These are phyloP conservation scores for Avena insularis DNA, from an alignment of 176 grass and related monocot species.

Conservation along the genomic window DNA sequence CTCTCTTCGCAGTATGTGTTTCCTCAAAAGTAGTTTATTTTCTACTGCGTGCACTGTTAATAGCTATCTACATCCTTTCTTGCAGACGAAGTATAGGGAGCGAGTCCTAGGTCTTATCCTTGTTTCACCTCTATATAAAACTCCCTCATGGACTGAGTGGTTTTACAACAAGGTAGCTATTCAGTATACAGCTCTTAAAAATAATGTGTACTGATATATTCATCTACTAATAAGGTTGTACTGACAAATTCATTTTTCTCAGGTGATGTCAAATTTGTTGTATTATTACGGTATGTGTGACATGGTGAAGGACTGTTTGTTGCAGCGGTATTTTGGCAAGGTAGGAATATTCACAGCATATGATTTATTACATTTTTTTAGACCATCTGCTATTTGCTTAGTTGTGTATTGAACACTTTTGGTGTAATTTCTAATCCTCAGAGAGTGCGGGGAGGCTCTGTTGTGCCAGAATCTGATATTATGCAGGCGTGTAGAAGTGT, in stretches of 20 bases:
- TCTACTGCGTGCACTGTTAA: constrained; percentile 24
- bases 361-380: neutral
- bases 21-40: constrained; percentile 42
- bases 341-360: constrained; percentile 43
- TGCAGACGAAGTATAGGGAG: constrained; percentile 85
- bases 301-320: constrained; percentile 83
- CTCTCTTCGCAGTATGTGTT: constrained; percentile 83
- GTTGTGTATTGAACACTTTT: constrained; percentile 24
- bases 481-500: constrained; percentile 95
- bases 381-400: constrained; percentile 22
- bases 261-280: constrained; percentile 92
- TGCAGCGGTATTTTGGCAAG: constrained; percentile 95
- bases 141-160: constrained; percentile 94
- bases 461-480: constrained; percentile 81
- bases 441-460: constrained; percentile 73
- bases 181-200: neutral
- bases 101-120: constrained; percentile 91
- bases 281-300: constrained; percentile 98
- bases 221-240: constrained; percentile 32
- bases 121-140: constrained; percentile 90
- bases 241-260: constrained; percentile 42
- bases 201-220: constrained; percentile 27
- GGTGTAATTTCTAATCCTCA: constrained; percentile 47
- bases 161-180: constrained; percentile 85
- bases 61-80: constrained; percentile 33